Conservation (phyloP, 176 grass and related monocot species). For the Bromus sterilis region DNA sequence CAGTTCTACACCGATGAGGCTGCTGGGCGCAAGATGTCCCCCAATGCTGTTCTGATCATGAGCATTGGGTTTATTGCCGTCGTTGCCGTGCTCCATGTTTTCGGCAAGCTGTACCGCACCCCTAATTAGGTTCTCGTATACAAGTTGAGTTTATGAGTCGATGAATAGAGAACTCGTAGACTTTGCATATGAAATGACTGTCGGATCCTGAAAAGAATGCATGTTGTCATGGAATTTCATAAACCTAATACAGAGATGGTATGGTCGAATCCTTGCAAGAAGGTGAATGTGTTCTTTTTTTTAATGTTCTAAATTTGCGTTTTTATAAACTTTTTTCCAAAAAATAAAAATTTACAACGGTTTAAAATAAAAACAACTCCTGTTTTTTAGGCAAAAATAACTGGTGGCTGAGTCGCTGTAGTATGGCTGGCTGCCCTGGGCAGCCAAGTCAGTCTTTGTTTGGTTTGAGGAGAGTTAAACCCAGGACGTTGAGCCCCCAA, state of each 20-base stretch:
- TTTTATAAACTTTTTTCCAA: no score
- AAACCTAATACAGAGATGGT: background rate
- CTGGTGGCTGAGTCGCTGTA: no score
- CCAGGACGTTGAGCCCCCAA: no score
- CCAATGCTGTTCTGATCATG: slow-evolving; percentile 86
- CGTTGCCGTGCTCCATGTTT: slow-evolving; percentile 78
- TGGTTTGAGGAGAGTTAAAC: no score
- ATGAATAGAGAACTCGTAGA: background rate
- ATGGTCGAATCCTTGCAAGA: background rate
- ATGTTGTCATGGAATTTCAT: slow-evolving; percentile 4
- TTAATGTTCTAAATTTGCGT: no score
- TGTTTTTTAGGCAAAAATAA: no score
- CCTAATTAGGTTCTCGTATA: slow-evolving; percentile 23
- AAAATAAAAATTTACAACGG: no score
- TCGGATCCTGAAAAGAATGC: slow-evolving; percentile 1
- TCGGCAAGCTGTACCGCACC: slow-evolving; percentile 71
- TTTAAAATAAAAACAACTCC: no score
- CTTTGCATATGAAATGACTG: slow-evolving; percentile 7
- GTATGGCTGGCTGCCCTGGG: no score
- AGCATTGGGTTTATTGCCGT: slow-evolving; percentile 85
- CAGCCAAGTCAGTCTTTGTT: no score
- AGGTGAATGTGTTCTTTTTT: no score
- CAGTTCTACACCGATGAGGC: slow-evolving; percentile 58
- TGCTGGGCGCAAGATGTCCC: slow-evolving; percentile 82
- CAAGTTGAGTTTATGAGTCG: background rate